Percentiles rank a stretch among this genome's conserved stretches.
phyloP scores from a whole-genome alignment of 306 rosid genomes.

The Quercus glauca region DNA sequence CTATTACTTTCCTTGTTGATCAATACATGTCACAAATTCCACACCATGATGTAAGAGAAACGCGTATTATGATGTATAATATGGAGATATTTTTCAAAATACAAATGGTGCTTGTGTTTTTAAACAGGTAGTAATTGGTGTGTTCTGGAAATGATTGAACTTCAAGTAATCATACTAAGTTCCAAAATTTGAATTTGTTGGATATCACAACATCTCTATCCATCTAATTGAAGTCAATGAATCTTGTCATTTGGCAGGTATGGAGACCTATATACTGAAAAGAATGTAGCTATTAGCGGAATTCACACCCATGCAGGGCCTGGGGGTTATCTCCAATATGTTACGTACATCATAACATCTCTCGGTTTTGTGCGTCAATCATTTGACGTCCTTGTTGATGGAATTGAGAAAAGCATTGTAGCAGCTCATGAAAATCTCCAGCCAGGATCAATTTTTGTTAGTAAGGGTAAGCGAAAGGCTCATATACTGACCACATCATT shows the following conservation, averaged over 20 bases:
- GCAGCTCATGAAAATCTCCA: constrained; percentile 86
- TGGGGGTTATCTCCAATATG: constrained; percentile 96
- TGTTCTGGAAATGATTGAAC: not conserved
- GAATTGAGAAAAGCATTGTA: constrained; percentile 79
- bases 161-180: not conserved
- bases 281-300: constrained; percentile 95
- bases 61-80: not conserved
- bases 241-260: constrained; percentile 49
- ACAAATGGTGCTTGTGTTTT: not conserved
- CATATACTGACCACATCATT: not conserved
- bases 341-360: constrained; percentile 78
- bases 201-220: not conserved
- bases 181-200: not conserved
- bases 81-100: not conserved
- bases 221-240: not conserved
- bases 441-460: constrained; percentile 72
- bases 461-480: constrained; percentile 52
- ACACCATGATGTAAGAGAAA: not conserved
- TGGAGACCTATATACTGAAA: constrained; percentile 75
- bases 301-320: constrained; percentile 96
- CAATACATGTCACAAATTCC: not conserved
- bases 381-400: constrained; percentile 81
- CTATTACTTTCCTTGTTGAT: not conserved
- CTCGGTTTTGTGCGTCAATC: constrained; percentile 92
- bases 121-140: not conserved